Percentiles rank a stretch among this genome's conserved stretches.
Evolutionary conservation across 805 yeast genomes (phyloP).

Genomic region (Wickerhamomyces bisporus): DNA sequence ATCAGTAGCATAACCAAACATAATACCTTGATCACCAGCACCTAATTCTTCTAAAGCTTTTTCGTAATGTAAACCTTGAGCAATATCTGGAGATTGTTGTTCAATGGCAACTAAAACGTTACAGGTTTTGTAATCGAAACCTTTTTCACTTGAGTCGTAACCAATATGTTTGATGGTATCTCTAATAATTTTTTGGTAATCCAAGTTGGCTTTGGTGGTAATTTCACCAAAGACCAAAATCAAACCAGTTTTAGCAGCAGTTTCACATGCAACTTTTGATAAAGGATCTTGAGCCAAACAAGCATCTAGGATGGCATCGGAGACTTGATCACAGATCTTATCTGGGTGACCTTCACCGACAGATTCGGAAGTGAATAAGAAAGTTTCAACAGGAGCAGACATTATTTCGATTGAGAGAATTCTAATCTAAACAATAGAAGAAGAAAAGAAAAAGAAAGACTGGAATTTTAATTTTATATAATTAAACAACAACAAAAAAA

Average conservation of each 20-base stretch:
- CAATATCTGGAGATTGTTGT: slow-evolving; percentile 98
- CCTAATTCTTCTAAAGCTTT: slow-evolving; percentile 94
- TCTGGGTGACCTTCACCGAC: slow-evolving; percentile 96
- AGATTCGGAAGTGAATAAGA: slow-evolving; percentile 78
- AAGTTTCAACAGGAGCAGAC: slow-evolving; percentile 33
- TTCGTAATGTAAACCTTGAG: slow-evolving; percentile 98
- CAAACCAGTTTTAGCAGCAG: slow-evolving; percentile 99
- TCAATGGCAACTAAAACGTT: slow-evolving; percentile 98
- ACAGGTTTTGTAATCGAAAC: slow-evolving; percentile 99
- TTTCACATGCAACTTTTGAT: slow-evolving; percentile 98
- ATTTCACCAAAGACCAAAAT: slow-evolving; percentile 99
- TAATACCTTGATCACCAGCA: slow-evolving; percentile 99
- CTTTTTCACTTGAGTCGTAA: slow-evolving; percentile 92
- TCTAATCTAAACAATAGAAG: not conserved
- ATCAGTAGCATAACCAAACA: slow-evolving; percentile 99
- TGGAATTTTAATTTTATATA: not conserved
- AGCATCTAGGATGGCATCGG: slow-evolving; percentile 97
- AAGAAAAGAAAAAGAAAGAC: not conserved
- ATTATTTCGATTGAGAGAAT: slow-evolving; percentile 4
- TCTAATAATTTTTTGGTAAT: slow-evolving; percentile 96
- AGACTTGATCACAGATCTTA: slow-evolving; percentile 97
- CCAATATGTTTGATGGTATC: slow-evolving; percentile 98
- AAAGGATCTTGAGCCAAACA: slow-evolving; percentile 93
- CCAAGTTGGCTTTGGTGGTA: slow-evolving; percentile 92
- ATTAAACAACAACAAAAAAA: not conserved